Percentiles rank a stretch among this genome's conserved stretches.
phyloP scores from a whole-genome alignment of 2,329 filamentous ascomycete species.

The Malbranchea cinnamomea region DNA sequence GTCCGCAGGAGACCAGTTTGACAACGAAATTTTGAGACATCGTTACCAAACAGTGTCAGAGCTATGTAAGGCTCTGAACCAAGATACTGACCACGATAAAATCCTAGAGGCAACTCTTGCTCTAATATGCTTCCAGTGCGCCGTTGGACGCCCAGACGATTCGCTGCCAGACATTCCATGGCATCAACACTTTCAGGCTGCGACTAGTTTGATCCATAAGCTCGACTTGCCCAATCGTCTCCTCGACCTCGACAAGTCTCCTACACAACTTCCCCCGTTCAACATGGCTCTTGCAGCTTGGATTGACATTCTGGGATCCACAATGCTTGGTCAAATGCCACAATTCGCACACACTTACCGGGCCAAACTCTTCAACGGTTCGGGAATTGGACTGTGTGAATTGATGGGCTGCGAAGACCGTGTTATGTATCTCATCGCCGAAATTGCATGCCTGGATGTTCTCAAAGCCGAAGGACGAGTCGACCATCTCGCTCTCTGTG shows the following conservation, averaged over 20 bases:
- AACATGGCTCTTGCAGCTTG: slow-evolving; percentile 81
- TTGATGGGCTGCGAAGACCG: slow-evolving; percentile 96
- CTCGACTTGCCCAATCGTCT: slow-evolving; percentile 62
- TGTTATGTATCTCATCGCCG: slow-evolving; percentile 95
- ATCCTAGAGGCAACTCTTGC: slow-evolving; percentile 83
- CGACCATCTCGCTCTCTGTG: slow-evolving; percentile 72
- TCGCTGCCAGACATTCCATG: slow-evolving; percentile 81
- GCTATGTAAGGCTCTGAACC: slow-evolving; percentile 64
- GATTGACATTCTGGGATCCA: slow-evolving; percentile 94
- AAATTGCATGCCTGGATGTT: slow-evolving; percentile 89
- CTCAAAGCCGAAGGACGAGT: slow-evolving; percentile 65
- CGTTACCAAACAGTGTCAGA: slow-evolving; percentile 70
- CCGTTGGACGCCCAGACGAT: slow-evolving; percentile 75
- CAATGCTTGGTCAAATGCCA: slow-evolving; percentile 75
- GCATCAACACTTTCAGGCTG: slow-evolving; percentile 94
- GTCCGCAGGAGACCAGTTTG: slow-evolving; percentile 55
- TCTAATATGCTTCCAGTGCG: slow-evolving; percentile 89
- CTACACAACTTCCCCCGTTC: slow-evolving; percentile 60
- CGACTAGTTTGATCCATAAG: slow-evolving; percentile 68
- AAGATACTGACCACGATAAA: slow-evolving; percentile 66
- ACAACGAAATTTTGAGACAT: slow-evolving; percentile 81
- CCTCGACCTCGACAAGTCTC: slow-evolving; percentile 43
- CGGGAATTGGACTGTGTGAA: slow-evolving; percentile 63
- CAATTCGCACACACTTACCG: slow-evolving; percentile 90
- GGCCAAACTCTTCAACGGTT: slow-evolving; percentile 62